Evolutionary conservation across 495 filamentous ascomycete genomes (phyloP), one percentile per base, ranked within the genome.

Genomic region (Aspergillus indologenus): DNA sequence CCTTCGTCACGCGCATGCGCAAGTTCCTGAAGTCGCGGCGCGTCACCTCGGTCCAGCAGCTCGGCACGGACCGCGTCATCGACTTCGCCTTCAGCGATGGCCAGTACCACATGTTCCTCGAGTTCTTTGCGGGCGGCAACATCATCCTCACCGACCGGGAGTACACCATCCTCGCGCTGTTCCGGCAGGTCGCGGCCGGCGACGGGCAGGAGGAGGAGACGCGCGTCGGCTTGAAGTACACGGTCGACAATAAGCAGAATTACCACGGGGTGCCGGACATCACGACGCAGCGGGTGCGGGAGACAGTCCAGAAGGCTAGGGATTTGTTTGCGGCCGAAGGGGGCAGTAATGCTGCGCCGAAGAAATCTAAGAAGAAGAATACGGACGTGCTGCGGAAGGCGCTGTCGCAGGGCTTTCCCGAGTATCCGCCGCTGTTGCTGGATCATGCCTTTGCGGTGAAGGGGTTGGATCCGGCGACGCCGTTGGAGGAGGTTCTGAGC

Each of bases 71-170:
- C 70, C 86, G 94, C 19, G 87, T 98, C 56, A 88, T 98, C 55
- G 91, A 96, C 67, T 83, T 98, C 54, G 83, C 87, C 68, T 96
- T 98, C 71, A 93, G 89, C 65, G 91, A 96, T 77, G 93, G 94
- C 19, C 80, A 83, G 61, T 97, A 93, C 67, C 81, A 87, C 42
- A 76, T 98, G 40, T 96, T 91, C 68, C 76, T 98, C 43, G 94
- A 98, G 73, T 98, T 98, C 75, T 98, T 94, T 73, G 93, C 94
- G 4, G 84, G 83, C n/a, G 94, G 94, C 34, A 98, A 98, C 70
- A 87, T 98, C 56, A 88, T 98, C 53, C 78, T 98, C 52, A 95
- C 92, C 3, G 90, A 97, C 67, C 78, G 80, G 43, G 87, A 93
- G 15, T 76, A 90, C 55, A 89, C 83, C 49, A 88, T 96, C 58